These are phyloP conservation scores for Malus orientalis DNA, from an alignment of 306 rosid genomes.

Conservation along the genomic window DNA sequence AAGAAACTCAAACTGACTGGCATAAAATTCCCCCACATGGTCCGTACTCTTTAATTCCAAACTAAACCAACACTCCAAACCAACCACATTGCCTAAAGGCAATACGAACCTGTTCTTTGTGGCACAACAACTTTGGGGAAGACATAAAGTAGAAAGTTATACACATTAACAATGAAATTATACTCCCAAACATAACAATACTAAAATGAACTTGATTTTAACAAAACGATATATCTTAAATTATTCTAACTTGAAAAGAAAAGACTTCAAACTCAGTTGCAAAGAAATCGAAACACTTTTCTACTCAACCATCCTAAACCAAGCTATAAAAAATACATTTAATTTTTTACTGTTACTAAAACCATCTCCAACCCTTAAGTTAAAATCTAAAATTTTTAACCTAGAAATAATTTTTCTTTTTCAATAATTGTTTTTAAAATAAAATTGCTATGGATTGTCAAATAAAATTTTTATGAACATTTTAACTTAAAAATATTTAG, in stretches of 20 bases:
- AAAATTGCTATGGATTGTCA: no score
- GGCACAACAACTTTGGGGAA: neutral
- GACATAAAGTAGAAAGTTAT: neutral
- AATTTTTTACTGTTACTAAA: neutral
- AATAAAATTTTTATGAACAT: no score
- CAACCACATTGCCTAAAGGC: slow-evolving; percentile 6
- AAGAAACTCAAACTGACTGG: neutral
- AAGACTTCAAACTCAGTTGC: neutral
- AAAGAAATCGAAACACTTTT: neutral
- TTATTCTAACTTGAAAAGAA: neutral
- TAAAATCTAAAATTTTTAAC: no score
- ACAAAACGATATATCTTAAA: neutral
- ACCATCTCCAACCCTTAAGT: no score
- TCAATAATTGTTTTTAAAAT: no score
- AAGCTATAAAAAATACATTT: neutral
- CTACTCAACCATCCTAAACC: neutral
- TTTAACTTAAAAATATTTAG: no score
- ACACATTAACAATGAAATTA: neutral
- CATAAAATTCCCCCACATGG: slow-evolving; percentile 4
- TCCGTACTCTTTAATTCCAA: neutral
- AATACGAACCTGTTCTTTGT: slow-evolving; percentile 4
- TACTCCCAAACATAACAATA: neutral
- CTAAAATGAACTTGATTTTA: neutral
- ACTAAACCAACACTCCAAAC: neutral
- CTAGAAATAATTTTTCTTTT: no score